Evolutionary conservation across 225 moss, liverwort and hornwort genomes (phyloP).

Genomic region (Polytrichum formosum): DNA sequence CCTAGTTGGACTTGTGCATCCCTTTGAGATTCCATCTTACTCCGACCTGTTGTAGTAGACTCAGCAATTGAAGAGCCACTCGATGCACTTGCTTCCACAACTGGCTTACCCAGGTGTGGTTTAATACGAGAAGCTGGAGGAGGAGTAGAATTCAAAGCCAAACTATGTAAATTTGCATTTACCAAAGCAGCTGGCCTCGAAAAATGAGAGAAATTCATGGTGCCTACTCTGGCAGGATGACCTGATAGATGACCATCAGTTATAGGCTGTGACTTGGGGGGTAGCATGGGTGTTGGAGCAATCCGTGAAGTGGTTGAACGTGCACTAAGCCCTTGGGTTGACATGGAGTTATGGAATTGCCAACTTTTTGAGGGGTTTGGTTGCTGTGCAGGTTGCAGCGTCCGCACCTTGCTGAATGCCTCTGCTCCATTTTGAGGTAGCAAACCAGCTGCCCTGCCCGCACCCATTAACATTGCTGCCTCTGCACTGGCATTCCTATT

Average conservation of each 20-base stretch:
- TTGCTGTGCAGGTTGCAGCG: slow-evolving; percentile 46
- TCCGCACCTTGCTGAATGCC: slow-evolving; percentile 76
- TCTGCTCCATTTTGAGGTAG: slow-evolving; percentile 70
- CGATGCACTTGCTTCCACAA: slow-evolving; percentile 51
- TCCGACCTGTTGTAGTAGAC: slow-evolving; percentile 54
- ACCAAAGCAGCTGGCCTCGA: slow-evolving; percentile 48
- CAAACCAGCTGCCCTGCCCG: slow-evolving; percentile 79
- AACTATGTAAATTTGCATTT: slow-evolving; percentile 66
- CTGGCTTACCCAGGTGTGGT: slow-evolving; percentile 26
- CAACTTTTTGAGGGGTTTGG: slow-evolving; percentile 21
- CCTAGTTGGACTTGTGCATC: slow-evolving; percentile 31
- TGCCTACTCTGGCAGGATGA: slow-evolving; percentile 27
- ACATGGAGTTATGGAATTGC: slow-evolving; percentile 26
- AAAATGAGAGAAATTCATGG: slow-evolving; percentile 79
- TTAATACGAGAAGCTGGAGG: slow-evolving; percentile 30
- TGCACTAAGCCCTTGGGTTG: slow-evolving; percentile 26
- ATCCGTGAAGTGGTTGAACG: slow-evolving; percentile 6
- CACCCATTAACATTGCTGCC: slow-evolving; percentile 75
- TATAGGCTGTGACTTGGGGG: slow-evolving; percentile 49
- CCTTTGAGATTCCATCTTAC: slow-evolving; percentile 27
- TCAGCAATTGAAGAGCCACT: slow-evolving; percentile 72
- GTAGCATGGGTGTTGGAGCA: slow-evolving; percentile 39
- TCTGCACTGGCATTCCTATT: slow-evolving; percentile 56
- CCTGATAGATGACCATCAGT: slow-evolving; percentile 9
- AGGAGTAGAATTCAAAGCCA: slow-evolving; percentile 31